Percentiles rank a stretch among this genome's conserved stretches.
These are phyloP conservation scores for Lachnellula arida DNA, from an alignment of 2,329 filamentous ascomycete species.

Conservation along the genomic window DNA sequence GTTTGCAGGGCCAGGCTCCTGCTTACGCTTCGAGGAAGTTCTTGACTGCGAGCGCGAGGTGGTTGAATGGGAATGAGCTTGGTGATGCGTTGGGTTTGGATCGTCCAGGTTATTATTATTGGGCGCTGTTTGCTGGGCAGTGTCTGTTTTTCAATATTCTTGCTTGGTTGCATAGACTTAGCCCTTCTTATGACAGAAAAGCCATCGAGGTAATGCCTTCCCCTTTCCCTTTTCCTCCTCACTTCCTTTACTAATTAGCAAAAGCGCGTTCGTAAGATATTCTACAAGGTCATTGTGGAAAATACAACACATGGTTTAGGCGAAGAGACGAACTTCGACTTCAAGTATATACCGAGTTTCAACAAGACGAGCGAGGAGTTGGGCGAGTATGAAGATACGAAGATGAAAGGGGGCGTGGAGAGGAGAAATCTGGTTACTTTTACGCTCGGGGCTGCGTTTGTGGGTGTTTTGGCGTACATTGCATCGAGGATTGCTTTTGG, in stretches of 20 bases:
- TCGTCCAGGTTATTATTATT: constrained; percentile 23
- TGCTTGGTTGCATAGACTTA: constrained; percentile 45
- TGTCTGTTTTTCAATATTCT: constrained; percentile 27
- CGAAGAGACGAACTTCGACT: constrained; percentile 59
- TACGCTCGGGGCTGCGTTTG: constrained; percentile 34
- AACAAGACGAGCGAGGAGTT: constrained; percentile 34
- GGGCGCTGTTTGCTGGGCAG: constrained; percentile 24
- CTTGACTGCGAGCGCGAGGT: constrained; percentile 62
- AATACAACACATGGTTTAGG: constrained; percentile 58
- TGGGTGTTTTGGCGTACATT: constrained; percentile 28
- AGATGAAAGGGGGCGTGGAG: constrained; percentile 37
- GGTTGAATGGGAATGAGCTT: constrained; percentile 64
- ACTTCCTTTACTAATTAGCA: neutral
- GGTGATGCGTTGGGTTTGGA: constrained; percentile 47
- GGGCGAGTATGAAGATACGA: constrained; percentile 27
- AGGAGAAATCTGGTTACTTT: constrained; percentile 43
- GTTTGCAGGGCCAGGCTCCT: constrained; percentile 61
- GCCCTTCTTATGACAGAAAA: constrained; percentile 36
- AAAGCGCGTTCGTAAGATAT: constrained; percentile 32
- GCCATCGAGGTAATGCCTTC: constrained; percentile 44
- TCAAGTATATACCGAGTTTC: constrained; percentile 63
- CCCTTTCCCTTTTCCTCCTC: neutral
- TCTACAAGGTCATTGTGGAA: constrained; percentile 58
- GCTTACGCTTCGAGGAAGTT: constrained; percentile 61
- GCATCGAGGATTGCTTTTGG: constrained; percentile 13